Evolutionary conservation across 768 basidiomycete genomes (phyloP), one percentile per base, ranked within the genome.

Genomic region (Pholiota microspora): DNA sequence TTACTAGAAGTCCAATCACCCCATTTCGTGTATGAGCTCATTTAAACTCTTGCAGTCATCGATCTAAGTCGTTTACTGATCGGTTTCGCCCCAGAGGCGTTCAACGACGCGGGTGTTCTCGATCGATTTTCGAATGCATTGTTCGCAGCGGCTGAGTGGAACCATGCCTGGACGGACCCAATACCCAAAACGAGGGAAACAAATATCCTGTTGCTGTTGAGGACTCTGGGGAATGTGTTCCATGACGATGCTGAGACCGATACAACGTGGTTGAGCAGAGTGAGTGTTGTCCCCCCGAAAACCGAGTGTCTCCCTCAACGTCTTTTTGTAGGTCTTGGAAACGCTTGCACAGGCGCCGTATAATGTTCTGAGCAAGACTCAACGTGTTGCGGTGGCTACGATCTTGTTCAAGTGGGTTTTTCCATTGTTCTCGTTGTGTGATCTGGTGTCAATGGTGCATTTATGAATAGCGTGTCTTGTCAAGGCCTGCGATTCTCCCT

Each of bases 391-490:
- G 0, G 64, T 94, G 45, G 85, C 89, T 3, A 95, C 94, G 0
- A 72, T 94, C 31, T 69, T 91, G 28, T 86, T 98, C 73, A 98
- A 98, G 96, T 98, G 61, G 62, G 89, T 77, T 44, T 21, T 16
- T 4, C 44, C 29, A 12, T 13, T n/a, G 12, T 7, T 13, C 51
- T 36, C 49, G 5, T 36, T 8, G 29, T n/a, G 24, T 25, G 7
- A 15, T 38, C 24, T 56, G 24, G 27, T 48, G 24, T 54, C 56
- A 35, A 35, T 9, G 12, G n/a, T 24, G 9, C 4, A 51, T 62
- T 15, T 53, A n/a, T 45, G n/a, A 42, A 24, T 53, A 91, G 89
- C 64, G 70, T 87, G 53, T 91, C 89, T 2, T 89, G 87, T 60
- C 66, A 84, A 31, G 68, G 71, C 18, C 64, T 87, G 40, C 73